Base-by-base conservation (phyloP, 345 rosid species). In the Populus deltoides region DNA sequence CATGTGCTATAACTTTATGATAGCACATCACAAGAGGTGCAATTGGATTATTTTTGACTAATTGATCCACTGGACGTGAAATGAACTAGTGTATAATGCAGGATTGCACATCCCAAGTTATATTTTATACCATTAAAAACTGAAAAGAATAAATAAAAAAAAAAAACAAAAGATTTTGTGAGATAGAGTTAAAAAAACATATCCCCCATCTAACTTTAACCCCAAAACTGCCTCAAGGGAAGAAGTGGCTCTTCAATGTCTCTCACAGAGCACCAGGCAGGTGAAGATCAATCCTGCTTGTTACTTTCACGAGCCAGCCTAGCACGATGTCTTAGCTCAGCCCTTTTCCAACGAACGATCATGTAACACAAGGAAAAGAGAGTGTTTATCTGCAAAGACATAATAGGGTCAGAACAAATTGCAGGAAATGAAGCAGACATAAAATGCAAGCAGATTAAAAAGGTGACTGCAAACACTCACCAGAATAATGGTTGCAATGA, bases 261-360 rank as follows among this genome's bases (percentile, higher is more conserved):
- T 59, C 63, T n/a, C 63, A 24, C 63, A 10, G 27, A 59, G 0
- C 63, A 10, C 27, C 29, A 24, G 15, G 63, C 68, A 36, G 25
- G 20, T 17, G 77, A 39, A 41, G 17, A 73, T 88, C 87, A 96
- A 25, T 96, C 98, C 84, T 90, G 79, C 88, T 96, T 96, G 61
- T 87, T 80, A 68, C 29, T 59, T 10, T 24, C 65, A n/a, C 76
- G 94, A 71, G 94, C 84, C 75, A 86, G 81, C 82, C 95, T 90
- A 66, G 98, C 94, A 1, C 92, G 94, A 82, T 96, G 97, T 85
- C 89, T 91, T 47, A 96, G 97, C 85, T 94, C 99, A 6, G 99
- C 98, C 84, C 77, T 92, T 86, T 96, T 96, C 98, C 99, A 96
- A 70, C 85, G 87, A 29, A 96, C 97, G 7, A 96, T 94, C 74